phyloP scores from a whole-genome alignment of 2,329 filamentous ascomycete genomes.

The Fusarium armeniacum region DNA sequence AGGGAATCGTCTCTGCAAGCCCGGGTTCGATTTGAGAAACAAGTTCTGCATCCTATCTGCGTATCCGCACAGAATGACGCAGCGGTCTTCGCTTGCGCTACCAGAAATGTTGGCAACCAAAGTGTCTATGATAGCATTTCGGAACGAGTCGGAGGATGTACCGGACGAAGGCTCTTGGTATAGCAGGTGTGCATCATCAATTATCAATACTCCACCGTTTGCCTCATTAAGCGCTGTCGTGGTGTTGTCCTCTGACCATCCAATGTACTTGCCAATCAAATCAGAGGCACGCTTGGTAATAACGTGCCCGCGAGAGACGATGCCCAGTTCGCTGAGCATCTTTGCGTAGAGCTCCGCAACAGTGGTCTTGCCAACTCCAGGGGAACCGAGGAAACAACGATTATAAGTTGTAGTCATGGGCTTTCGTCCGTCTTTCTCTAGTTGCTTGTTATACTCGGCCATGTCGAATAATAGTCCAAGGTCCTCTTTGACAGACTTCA shows the following conservation, averaged over 20 bases:
- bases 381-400: neutral
- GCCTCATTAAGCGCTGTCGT: neutral
- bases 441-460: neutral
- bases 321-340: neutral
- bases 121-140: slow-evolving; percentile 1
- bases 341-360: neutral
- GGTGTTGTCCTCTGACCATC: neutral
- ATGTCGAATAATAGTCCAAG: neutral
- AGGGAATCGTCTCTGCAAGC: neutral
- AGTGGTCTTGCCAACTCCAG: slow-evolving; percentile 8
- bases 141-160: neutral
- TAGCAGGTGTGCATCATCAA: slow-evolving; percentile 8
- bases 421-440: neutral
- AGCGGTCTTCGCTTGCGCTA: neutral
- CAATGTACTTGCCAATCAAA: neutral
- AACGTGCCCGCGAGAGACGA: neutral
- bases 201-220: slow-evolving; percentile 1
- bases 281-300: neutral
- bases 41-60: neutral
- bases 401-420: neutral
- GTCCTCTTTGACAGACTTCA: slow-evolving; percentile 2
- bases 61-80: slow-evolving; percentile 8
- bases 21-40: neutral
- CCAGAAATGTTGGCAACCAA: slow-evolving; percentile 6
- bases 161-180: neutral